Conservation (phyloP, 495 filamentous ascomycete species). For the Podospora australis region DNA sequence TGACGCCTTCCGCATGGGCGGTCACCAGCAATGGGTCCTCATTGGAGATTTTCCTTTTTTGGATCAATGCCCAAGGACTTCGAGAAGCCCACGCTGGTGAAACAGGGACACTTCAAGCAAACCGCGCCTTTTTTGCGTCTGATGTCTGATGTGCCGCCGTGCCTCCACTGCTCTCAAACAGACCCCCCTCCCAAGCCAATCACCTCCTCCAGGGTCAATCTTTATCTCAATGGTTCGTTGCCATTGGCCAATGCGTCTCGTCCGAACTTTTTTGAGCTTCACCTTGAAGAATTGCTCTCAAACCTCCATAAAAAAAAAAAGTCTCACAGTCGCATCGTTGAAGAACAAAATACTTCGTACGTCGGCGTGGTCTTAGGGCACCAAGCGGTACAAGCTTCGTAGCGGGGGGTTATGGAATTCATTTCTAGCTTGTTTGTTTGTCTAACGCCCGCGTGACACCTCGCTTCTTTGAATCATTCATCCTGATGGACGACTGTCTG, state of each 20-base stretch:
- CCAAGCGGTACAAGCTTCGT: no score
- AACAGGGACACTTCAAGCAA: neutral
- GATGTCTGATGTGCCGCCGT: constrained; percentile 5
- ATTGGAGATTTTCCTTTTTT: neutral
- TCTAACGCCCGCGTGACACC: neutral
- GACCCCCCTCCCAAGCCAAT: neutral
- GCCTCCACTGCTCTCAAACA: constrained; percentile 4
- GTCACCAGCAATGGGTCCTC: no score
- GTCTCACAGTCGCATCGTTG: no score
- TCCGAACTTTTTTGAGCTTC: neutral
- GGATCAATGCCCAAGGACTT: neutral
- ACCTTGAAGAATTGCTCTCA: no score
- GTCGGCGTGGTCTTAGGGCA: no score
- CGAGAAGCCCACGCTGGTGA: constrained; percentile 3
- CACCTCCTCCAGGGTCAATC: neutral
- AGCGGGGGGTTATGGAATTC: no score
- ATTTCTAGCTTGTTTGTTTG: no score
- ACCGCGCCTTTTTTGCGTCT: no score
- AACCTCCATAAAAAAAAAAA: no score
- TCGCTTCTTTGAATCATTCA: neutral
- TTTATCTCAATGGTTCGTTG: neutral
- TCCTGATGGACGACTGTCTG: no score
- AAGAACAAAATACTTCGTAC: no score
- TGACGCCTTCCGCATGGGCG: neutral
- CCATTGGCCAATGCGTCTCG: no score